phyloP scores from a whole-genome alignment of 305 asterid species.

The Solanum hybrid region DNA sequence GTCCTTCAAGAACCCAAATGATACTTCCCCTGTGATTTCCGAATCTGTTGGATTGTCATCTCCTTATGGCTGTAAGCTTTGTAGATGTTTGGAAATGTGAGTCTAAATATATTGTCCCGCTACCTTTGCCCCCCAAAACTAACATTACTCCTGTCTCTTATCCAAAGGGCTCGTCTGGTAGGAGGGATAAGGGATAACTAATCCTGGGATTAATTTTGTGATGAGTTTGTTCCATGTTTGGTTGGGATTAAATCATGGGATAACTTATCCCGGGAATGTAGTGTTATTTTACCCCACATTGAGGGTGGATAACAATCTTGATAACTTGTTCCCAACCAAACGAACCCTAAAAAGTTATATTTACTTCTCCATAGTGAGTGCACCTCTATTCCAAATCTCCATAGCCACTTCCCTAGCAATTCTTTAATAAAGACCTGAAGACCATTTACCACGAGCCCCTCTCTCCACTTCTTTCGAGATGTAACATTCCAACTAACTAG shows the following conservation, averaged over 20 bases:
- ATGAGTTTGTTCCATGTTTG: neutral
- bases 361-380: neutral
- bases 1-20: neutral
- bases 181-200: neutral
- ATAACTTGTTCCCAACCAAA: neutral
- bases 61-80: neutral
- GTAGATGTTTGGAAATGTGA: neutral
- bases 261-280: neutral
- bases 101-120: neutral
- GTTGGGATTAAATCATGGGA: neutral
- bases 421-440: neutral
- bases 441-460: neutral
- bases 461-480: neutral
- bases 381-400: neutral
- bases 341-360: neutral
- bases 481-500: neutral
- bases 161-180: neutral
- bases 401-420: neutral
- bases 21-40: neutral
- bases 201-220: neutral
- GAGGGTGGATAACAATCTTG: neutral
- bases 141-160: neutral
- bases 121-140: neutral
- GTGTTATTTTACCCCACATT: neutral
- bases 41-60: neutral